Conservation (phyloP, 1,284 basidiomycete genomes). For the Phaffia rhodozyma region DNA sequence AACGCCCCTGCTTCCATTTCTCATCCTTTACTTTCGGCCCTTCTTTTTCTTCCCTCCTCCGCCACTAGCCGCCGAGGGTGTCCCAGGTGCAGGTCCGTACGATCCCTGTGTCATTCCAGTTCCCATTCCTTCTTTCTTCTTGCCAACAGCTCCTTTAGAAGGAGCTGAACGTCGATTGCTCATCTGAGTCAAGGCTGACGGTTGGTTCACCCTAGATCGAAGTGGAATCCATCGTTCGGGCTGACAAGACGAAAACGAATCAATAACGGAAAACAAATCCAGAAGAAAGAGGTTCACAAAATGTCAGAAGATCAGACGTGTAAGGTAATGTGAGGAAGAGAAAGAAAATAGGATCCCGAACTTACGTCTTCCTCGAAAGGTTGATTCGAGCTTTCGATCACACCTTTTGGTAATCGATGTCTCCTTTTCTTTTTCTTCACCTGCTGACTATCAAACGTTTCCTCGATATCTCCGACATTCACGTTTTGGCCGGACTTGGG, state of each 20-base stretch:
- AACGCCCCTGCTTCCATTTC: neutral
- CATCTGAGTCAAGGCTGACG: neutral
- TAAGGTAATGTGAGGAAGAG: neutral
- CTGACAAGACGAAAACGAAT: neutral
- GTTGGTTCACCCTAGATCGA: neutral
- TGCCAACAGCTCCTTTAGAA: neutral
- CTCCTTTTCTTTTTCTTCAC: conserved; percentile 3
- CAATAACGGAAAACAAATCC: neutral
- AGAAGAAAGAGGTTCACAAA: neutral
- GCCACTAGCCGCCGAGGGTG: neutral
- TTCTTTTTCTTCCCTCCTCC: conserved; percentile 16
- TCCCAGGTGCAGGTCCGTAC: neutral
- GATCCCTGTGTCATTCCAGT: conserved; percentile 10
- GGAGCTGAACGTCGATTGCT: neutral
- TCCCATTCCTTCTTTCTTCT: conserved; percentile 7
- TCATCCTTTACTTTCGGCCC: conserved; percentile 10
- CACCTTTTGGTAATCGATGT: conserved; percentile 13
- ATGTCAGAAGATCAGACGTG: neutral
- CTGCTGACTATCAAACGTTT: neutral
- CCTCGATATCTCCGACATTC: neutral
- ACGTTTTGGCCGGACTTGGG: neutral
- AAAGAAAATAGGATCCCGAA: neutral
- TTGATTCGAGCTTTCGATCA: neutral
- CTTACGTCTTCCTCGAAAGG: conserved; percentile 16
- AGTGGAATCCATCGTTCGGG: conserved; percentile 18